Evolutionary conservation across 371 early-diverging fungal species (phyloP).

Genomic region (Capniomyces stellatus): DNA sequence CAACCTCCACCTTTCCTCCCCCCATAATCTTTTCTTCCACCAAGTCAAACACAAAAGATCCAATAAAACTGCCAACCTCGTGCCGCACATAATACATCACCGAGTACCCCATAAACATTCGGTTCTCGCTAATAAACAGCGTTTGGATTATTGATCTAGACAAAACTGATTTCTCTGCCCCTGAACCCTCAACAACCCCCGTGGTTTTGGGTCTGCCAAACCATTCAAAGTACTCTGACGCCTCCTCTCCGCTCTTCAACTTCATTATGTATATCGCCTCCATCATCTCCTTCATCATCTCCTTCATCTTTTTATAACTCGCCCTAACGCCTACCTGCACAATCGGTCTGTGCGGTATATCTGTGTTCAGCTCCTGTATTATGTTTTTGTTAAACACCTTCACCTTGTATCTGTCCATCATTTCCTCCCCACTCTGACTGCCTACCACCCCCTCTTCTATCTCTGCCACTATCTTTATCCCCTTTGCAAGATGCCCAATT

Average conservation of each 20-base stretch:
- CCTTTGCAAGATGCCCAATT: too few species aligned
- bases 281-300: background rate
- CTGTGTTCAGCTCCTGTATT: background rate
- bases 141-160: too few species aligned
- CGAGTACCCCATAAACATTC: too few species aligned
- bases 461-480: background rate
- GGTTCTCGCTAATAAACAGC: too few species aligned
- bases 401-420: background rate
- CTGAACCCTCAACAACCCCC: background rate
- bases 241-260: background rate
- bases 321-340: background rate
- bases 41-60: too few species aligned
- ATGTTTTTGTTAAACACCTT: background rate
- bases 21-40: background rate
- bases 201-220: background rate
- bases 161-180: background rate
- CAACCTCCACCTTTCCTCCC: background rate
- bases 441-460: background rate
- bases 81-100: too few species aligned
- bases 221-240: background rate
- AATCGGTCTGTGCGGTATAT: background rate
- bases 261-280: background rate
- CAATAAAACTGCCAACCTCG: too few species aligned
- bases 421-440: background rate
- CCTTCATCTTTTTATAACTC: background rate